Conservation (phyloP, 108 stramenopile genomes). For the Discostella pseudostelligera region DNA sequence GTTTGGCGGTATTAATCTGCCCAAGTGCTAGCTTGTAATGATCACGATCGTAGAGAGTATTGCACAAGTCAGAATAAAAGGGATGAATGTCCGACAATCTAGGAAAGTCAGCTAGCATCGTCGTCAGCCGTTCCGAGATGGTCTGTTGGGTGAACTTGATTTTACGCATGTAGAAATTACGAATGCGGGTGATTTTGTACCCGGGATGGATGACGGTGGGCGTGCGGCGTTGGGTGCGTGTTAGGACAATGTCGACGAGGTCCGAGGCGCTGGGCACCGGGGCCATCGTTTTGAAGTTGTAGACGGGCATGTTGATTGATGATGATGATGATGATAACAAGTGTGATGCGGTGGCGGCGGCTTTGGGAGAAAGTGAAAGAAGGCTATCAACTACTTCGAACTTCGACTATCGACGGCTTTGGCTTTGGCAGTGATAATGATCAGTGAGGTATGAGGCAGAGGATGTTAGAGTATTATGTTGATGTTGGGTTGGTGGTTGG, state of each 20-base stretch:
- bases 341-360: too few relatives aligned
- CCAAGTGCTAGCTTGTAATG: conserved; percentile 99
- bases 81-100: conserved; percentile 99
- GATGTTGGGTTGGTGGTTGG: too few relatives aligned
- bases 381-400: too few relatives aligned
- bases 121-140: conserved; percentile 88
- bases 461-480: too few relatives aligned
- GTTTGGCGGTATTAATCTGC: conserved; percentile 96
- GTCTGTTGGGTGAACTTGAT: conserved; percentile 99
- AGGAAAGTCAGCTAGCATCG: conserved; percentile 95
- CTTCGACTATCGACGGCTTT: too few relatives aligned
- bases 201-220: conserved; percentile 99
- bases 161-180: conserved; percentile 98
- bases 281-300: conserved; percentile 98
- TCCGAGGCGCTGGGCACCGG: conserved; percentile 95
- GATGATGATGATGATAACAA: too few relatives aligned
- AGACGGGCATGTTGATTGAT: conserved; percentile 84
- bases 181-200: conserved; percentile 96
- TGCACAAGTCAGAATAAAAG: conserved; percentile 99
- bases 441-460: too few relatives aligned
- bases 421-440: too few relatives aligned
- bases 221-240: conserved; percentile 94
- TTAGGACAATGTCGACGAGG: conserved; percentile 97
- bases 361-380: too few relatives aligned
- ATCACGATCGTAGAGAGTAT: conserved; percentile 98